Evolutionary conservation across 192 early-diverging fungal species (phyloP).

Genomic region (Fimicolochytrium jonesii): DNA sequence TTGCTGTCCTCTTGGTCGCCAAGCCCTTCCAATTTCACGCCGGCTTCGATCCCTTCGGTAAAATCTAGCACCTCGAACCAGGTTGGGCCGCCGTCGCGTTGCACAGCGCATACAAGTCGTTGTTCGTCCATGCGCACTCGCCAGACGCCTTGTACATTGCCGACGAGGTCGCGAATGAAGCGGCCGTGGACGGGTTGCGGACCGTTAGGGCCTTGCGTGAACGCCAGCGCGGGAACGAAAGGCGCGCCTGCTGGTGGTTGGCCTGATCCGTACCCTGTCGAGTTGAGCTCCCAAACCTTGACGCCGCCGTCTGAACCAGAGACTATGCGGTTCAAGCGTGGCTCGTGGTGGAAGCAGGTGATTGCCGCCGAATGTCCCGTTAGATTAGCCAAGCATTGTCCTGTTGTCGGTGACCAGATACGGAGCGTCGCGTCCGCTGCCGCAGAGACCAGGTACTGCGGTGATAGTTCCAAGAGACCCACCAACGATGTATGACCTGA

Average conservation of each 20-base stretch:
- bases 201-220: conserved; percentile 40
- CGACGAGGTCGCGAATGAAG: conserved; percentile 78
- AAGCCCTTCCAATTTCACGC: conserved; percentile 23
- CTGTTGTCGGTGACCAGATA: conserved; percentile 80
- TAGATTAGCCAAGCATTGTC: conserved; percentile 57
- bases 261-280: conserved; percentile 39
- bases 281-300: conserved; percentile 95
- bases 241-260: conserved; percentile 10
- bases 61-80: conserved; percentile 85
- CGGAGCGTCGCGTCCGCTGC: conserved; percentile 92
- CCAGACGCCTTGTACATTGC: conserved; percentile 86
- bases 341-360: conserved; percentile 97
- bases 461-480: conserved; percentile 82
- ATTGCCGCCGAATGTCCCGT: conserved; percentile 85
- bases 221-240: conserved; percentile 14
- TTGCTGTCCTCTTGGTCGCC: conserved; percentile 23
- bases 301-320: conserved; percentile 91
- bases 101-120: conserved; percentile 64
- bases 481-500: conserved; percentile 91
- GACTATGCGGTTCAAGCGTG: conserved; percentile 76
- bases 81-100: conserved; percentile 53
- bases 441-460: conserved; percentile 84
- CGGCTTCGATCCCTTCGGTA: conserved; percentile 59
- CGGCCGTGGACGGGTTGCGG: conserved; percentile 54
- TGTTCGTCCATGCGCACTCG: conserved; percentile 86